These are phyloP conservation scores for Metschnikowia colocasiae DNA, from an alignment of 805 yeast genomes.

Conservation along the genomic window DNA sequence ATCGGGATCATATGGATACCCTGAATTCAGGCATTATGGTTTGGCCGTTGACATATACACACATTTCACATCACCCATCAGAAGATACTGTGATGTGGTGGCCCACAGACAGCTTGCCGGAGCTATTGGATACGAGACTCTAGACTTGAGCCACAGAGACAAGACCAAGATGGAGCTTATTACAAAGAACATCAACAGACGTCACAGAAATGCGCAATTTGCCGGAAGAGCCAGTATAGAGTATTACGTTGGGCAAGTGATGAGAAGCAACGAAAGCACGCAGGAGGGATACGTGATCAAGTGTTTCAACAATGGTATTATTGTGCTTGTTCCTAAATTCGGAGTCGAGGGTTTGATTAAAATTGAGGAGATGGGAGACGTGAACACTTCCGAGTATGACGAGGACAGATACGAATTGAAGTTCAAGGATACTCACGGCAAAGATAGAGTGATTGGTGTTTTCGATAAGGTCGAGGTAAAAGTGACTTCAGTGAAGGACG, in stretches of 20 bases:
- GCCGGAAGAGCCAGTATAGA: constrained; percentile 98
- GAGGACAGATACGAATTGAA: constrained; percentile 74
- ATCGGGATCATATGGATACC: constrained; percentile 82
- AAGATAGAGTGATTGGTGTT: constrained; percentile 53
- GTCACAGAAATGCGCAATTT: constrained; percentile 97
- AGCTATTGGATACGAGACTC: constrained; percentile 90
- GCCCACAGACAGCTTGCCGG: constrained; percentile 98
- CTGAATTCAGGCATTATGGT: constrained; percentile 95
- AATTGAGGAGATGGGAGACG: constrained; percentile 69
- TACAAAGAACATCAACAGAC: constrained; percentile 82
- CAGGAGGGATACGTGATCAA: constrained; percentile 91
- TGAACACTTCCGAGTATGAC: constrained; percentile 58
- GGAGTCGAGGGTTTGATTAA: constrained; percentile 94
- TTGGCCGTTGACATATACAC: constrained; percentile 96
- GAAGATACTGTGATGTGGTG: constrained; percentile 96
- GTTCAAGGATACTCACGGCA: constrained; percentile 48
- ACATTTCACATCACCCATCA: constrained; percentile 96
- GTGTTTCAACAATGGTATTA: constrained; percentile 92
- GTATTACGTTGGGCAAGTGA: constrained; percentile 96
- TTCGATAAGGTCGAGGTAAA: constrained; percentile 85
- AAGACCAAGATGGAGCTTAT: constrained; percentile 85
- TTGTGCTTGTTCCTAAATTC: constrained; percentile 89
- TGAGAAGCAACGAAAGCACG: constrained; percentile 73
- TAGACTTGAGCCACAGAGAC: constrained; percentile 80
- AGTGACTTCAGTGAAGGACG: constrained; percentile 79